Evolutionary conservation across 352 stramenopile genomes (phyloP).

Genomic region (Phytophthora pseudosyringae): DNA sequence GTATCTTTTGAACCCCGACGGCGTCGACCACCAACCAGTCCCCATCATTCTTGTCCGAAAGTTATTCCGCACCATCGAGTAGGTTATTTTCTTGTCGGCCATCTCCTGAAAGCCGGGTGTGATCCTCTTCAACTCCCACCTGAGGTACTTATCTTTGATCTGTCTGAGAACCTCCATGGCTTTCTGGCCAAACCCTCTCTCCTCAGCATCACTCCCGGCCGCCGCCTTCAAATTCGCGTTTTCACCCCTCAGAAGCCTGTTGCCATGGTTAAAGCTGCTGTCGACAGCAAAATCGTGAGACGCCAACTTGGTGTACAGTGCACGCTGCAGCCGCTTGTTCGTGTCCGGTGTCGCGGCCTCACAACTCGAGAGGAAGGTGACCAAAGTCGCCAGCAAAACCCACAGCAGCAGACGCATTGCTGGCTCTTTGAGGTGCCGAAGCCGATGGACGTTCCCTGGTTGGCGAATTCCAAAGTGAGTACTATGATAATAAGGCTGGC

Average conservation of each 20-base stretch:
- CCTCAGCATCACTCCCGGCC: neutral
- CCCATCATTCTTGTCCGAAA: neutral
- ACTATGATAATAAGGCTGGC: too few species aligned
- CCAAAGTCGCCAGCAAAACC: conserved; percentile 2
- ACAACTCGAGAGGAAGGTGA: conserved; percentile 3
- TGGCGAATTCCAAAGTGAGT: too few species aligned
- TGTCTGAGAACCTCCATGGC: neutral
- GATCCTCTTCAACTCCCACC: neutral
- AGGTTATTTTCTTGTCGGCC: neutral
- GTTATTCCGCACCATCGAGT: neutral
- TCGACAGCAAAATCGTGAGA: neutral
- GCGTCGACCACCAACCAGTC: neutral
- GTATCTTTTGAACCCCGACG: conserved; percentile 8
- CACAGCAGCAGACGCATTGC: conserved; percentile 5
- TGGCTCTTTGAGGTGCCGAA: too few species aligned
- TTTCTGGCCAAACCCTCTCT: neutral
- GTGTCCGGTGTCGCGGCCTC: neutral
- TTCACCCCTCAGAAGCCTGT: neutral
- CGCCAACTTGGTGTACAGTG: neutral
- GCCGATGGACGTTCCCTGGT: too few species aligned
- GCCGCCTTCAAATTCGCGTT: neutral
- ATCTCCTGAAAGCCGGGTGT: neutral
- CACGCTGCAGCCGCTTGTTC: neutral
- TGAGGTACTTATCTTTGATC: conserved; percentile 5
- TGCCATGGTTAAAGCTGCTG: neutral